Conservation (phyloP, 177 flowering plant species). For the Tripterygium wilfordii region DNA sequence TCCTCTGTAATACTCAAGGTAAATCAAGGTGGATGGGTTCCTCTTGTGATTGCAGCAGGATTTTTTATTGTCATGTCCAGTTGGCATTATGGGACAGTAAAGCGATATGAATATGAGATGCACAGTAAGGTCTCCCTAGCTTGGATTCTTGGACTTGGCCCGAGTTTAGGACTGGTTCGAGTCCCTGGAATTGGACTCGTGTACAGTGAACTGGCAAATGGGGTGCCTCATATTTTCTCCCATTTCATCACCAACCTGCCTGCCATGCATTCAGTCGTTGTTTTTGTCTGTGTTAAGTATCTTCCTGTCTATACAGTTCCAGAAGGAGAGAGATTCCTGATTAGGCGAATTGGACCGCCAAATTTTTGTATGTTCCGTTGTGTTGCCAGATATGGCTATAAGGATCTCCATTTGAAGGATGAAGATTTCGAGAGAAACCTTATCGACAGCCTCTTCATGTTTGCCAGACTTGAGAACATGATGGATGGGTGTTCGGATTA, state of each 20-base stretch:
- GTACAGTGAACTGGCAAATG: constrained; percentile 76
- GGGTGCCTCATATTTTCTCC: constrained; percentile 84
- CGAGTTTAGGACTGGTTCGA: constrained; percentile 80
- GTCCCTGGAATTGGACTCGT: constrained; percentile 91
- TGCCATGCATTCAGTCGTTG: constrained; percentile 72
- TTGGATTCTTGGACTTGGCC: constrained; percentile 84
- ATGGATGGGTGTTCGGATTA: constrained; percentile 73
- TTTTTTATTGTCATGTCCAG: constrained; percentile 71
- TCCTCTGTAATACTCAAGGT: constrained; percentile 68
- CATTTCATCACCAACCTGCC: constrained; percentile 89
- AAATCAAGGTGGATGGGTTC: constrained; percentile 91
- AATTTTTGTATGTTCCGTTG: constrained; percentile 82
- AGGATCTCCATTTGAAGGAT: constrained; percentile 74
- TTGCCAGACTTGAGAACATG: constrained; percentile 67
- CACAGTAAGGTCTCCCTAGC: constrained; percentile 81
- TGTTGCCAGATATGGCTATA: constrained; percentile 86
- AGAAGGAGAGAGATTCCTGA: constrained; percentile 65
- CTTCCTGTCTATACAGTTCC: constrained; percentile 88
- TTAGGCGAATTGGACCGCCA: constrained; percentile 77
- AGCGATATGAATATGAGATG: constrained; percentile 76
- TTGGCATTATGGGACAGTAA: constrained; percentile 85
- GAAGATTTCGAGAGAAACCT: constrained; percentile 76
- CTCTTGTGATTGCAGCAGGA: constrained; percentile 65
- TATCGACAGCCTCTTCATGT: constrained; percentile 54
- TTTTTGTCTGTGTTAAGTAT: constrained; percentile 81